Percentiles rank a stretch among this genome's conserved stretches.
Evolutionary conservation across 345 rosid genomes (phyloP).

Genomic region (Aquilaria sinensis): DNA sequence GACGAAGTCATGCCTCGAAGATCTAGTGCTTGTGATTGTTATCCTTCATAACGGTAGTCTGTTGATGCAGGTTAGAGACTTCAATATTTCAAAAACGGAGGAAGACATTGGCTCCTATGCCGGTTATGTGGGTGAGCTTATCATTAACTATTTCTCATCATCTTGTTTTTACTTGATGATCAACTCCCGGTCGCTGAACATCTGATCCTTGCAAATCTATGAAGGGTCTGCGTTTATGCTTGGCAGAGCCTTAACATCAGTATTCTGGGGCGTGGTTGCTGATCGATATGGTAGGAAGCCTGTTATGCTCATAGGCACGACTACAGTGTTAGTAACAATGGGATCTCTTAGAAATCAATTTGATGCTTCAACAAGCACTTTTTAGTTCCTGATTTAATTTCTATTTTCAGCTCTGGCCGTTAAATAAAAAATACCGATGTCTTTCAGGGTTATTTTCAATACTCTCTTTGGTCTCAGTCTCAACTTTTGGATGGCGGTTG

Average conservation of each 20-base stretch:
- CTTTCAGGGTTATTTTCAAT: slow-evolving; percentile 79
- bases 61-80: slow-evolving; percentile 56
- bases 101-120: slow-evolving; percentile 91
- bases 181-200: neutral
- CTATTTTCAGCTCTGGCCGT: neutral
- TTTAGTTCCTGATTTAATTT: neutral
- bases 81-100: slow-evolving; percentile 61
- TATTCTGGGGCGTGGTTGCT: slow-evolving; percentile 75
- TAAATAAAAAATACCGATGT: slow-evolving; percentile 4
- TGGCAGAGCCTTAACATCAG: slow-evolving; percentile 88
- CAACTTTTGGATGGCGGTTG: slow-evolving; percentile 93
- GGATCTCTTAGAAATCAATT: neutral
- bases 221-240: slow-evolving; percentile 85
- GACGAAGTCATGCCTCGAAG: neutral
- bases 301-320: slow-evolving; percentile 62
- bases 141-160: slow-evolving; percentile 1
- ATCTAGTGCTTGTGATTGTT: neutral
- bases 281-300: slow-evolving; percentile 96
- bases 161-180: slow-evolving; percentile 8
- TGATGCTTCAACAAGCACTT: neutral
- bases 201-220: slow-evolving; percentile 17
- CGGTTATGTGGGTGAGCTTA: slow-evolving; percentile 75
- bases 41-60: neutral
- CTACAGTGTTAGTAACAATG: slow-evolving; percentile 55
- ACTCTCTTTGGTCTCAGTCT: slow-evolving; percentile 83